phyloP scores from a whole-genome alignment of 306 rosid genomes.

The Casuarina equisetifolia region DNA sequence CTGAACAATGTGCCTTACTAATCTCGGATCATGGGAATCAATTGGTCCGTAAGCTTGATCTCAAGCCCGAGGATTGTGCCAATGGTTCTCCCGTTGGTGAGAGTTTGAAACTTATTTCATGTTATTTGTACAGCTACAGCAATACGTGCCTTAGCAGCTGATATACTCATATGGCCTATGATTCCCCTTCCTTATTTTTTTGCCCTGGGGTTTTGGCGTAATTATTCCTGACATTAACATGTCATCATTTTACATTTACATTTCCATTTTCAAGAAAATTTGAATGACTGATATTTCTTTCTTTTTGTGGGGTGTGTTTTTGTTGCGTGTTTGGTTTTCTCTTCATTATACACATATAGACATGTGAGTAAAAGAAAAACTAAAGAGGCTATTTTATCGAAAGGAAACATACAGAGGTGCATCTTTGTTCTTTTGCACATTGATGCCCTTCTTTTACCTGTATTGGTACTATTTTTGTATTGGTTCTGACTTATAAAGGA shows the following conservation, averaged over 20 bases:
- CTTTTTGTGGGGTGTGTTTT: not conserved
- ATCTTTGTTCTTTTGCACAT: not conserved
- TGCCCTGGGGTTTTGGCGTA: not conserved
- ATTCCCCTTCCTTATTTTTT: constrained; percentile 17
- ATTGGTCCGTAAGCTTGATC: constrained; percentile 54
- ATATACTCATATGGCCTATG: no score
- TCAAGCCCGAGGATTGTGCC: constrained; percentile 64
- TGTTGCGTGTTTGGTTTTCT: not conserved
- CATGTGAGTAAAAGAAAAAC: no score
- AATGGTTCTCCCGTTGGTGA: constrained; percentile 46
- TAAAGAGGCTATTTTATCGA: no score
- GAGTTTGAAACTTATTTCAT: constrained; percentile 26
- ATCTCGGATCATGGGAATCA: constrained; percentile 55
- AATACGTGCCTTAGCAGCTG: no score
- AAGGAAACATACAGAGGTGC: no score
- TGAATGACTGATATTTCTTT: not conserved
- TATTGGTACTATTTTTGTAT: not conserved
- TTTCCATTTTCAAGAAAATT: not conserved
- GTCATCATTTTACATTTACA: not conserved
- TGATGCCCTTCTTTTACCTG: not conserved
- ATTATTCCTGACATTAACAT: not conserved
- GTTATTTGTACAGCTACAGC: constrained; percentile 3
- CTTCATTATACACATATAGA: not conserved
- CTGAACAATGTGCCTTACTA: constrained; percentile 49
- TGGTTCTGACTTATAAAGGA: constrained; percentile 15